phyloP scores from a whole-genome alignment of 139 green algal species.

The Coelastrella sp. region DNA sequence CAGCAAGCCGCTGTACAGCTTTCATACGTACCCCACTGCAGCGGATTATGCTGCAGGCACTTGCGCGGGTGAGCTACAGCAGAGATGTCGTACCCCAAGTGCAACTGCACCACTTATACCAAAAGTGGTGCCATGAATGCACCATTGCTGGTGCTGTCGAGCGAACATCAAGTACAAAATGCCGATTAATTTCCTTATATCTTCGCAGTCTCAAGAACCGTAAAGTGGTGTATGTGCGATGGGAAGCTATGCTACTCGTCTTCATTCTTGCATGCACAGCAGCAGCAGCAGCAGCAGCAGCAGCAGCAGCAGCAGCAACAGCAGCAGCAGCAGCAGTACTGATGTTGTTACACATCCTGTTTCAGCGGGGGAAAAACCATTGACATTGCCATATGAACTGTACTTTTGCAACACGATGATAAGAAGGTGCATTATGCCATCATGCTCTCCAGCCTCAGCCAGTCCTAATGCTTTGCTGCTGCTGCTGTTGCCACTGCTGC shows the following conservation, averaged over 20 bases:
- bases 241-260: too few relatives aligned
- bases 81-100: background rate
- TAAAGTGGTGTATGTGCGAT: too few relatives aligned
- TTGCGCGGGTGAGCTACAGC: slow-evolving; percentile 10
- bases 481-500: background rate
- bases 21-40: slow-evolving; percentile 16
- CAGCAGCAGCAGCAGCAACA: too few relatives aligned
- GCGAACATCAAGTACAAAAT: too few relatives aligned
- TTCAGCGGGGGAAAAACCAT: too few relatives aligned
- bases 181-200: too few relatives aligned
- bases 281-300: too few relatives aligned
- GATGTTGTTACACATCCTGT: too few relatives aligned
- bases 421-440: background rate
- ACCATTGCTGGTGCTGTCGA: background rate
- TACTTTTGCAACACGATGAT: background rate
- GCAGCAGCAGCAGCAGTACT: too few relatives aligned
- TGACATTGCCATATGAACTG: background rate
- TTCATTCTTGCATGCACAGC: too few relatives aligned
- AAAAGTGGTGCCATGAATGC: background rate
- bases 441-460: background rate
- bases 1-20: background rate
- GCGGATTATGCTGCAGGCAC: slow-evolving; percentile 9
- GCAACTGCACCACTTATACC: background rate
- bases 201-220: too few relatives aligned
- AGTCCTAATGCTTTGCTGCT: background rate